Percentiles rank a stretch among this genome's conserved stretches.
Evolutionary conservation across 2,329 filamentous ascomycete genomes (phyloP).

Genomic region (Amesomyces nigricolor): DNA sequence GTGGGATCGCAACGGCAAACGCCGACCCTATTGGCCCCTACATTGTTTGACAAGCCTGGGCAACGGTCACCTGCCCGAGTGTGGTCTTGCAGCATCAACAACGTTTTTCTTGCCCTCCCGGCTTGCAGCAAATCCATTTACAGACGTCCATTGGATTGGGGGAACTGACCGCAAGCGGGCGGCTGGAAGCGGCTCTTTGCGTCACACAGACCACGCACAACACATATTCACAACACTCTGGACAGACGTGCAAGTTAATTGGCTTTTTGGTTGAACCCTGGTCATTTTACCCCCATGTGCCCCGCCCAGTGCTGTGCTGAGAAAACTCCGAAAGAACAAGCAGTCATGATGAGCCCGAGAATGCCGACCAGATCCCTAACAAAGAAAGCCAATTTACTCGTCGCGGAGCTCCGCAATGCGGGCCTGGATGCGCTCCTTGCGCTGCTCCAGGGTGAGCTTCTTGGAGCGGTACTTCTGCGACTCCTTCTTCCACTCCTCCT

Average conservation of each 20-base stretch:
- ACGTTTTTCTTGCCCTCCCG: too few relatives aligned
- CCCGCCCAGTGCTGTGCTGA: slow-evolving; percentile 15
- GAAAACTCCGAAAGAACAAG: slow-evolving; percentile 27
- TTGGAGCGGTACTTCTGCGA: slow-evolving; percentile 72
- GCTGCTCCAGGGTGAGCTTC: slow-evolving; percentile 75
- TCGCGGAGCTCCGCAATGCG: slow-evolving; percentile 78
- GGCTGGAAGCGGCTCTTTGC: slow-evolving; percentile 3
- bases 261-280: slow-evolving; percentile 27
- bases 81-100: too few relatives aligned
- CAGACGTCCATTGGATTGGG: too few relatives aligned
- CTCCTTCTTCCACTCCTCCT: slow-evolving; percentile 95
- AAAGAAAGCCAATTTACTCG: slow-evolving; percentile 35
- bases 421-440: slow-evolving; percentile 74
- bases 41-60: too few relatives aligned
- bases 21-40: too few relatives aligned
- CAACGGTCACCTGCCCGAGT: too few relatives aligned
- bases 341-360: slow-evolving; percentile 22
- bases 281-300: slow-evolving; percentile 23
- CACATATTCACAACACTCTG: not conserved
- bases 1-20: too few relatives aligned
- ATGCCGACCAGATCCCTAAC: slow-evolving; percentile 19
- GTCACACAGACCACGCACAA: not conserved
- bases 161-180: not conserved
- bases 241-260: slow-evolving; percentile 23
- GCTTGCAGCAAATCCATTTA: too few relatives aligned